Conservation (phyloP, 139 green algal genomes). For the Coelastrella sp. region DNA sequence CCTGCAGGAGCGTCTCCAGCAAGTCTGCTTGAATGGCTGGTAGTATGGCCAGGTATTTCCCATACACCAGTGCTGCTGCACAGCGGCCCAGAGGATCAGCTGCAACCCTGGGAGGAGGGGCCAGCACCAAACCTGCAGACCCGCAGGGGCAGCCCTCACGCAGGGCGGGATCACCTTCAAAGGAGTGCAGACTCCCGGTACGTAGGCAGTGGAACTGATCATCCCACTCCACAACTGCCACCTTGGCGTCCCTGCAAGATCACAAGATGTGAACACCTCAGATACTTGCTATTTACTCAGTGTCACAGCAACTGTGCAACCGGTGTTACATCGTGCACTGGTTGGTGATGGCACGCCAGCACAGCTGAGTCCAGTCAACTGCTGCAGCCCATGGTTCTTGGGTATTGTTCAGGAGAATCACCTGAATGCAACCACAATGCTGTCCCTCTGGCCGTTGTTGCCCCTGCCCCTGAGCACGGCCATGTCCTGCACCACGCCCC, state of each 20-base stretch:
- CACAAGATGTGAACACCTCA: neutral
- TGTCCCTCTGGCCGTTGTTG: slow-evolving; percentile 68
- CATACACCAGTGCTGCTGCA: slow-evolving; percentile 80
- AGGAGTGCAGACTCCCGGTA: slow-evolving; percentile 85
- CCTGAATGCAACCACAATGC: slow-evolving; percentile 84
- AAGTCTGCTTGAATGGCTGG: slow-evolving; percentile 64
- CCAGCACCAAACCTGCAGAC: neutral
- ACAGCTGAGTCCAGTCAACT: no score
- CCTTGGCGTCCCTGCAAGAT: slow-evolving; percentile 86
- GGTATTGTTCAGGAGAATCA: neutral
- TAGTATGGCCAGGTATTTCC: slow-evolving; percentile 79
- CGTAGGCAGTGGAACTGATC: slow-evolving; percentile 55
- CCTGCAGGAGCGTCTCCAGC: slow-evolving; percentile 39
- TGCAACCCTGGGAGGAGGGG: neutral
- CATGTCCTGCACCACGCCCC: slow-evolving; percentile 79
- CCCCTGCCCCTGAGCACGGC: slow-evolving; percentile 68
- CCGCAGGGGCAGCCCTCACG: slow-evolving; percentile 13
- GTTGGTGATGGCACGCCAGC: no score
- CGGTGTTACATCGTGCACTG: no score
- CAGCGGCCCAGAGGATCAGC: slow-evolving; percentile 65
- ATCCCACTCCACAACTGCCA: slow-evolving; percentile 91
- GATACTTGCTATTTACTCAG: neutral
- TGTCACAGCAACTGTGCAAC: no score
- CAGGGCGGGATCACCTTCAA: slow-evolving; percentile 76
- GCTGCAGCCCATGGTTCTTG: no score